Evolutionary conservation across 768 basidiomycete species (phyloP), one percentile per base, ranked within the genome.

Genomic region (Mrakia hoshinonis): DNA sequence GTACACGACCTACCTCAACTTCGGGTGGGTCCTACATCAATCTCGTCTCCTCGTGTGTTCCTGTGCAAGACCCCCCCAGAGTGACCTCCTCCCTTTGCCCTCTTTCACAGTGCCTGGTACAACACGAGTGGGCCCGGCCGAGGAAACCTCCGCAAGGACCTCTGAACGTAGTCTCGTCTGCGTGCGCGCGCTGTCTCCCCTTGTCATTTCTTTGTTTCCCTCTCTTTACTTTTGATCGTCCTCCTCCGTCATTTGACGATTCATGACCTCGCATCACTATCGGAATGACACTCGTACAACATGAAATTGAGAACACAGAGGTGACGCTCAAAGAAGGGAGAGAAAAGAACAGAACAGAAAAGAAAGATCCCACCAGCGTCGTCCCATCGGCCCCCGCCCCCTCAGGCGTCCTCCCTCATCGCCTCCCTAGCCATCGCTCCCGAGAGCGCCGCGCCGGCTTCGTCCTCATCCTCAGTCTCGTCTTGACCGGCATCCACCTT

Each of bases 361-460:
- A 36, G 22, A n/a, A 10, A 54, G 20, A 3, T 20, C 10, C 6
- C 26, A 26, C 18, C 26, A 31, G 20, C n/a, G 26, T 61, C 43
- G 43, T 43, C 43, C 15, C 43, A 15, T 7, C 43, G 43, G 15
- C 43, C 43, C 43, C 15, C 52, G 31, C n/a, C n/a, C 46, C 9
- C 49, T 51, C 49, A 51, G 20, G 15, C 58, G 31, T 60, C 58
- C 58, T 61, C 58, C 36, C 36, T 61, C 2, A 61, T 18, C 22
- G 58, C 58, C 36, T 61, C 58, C 58, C 58, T 61, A 36, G 58
- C 58, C 36, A 61, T 61, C 36, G 58, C 31, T 0, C 58, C 58
- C 13, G 31, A 36, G 18, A 61, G 58, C 31, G 31, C 58, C 15
- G 58, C 58, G 15, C 58, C 31, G 22, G 58, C 58, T 9, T 61